Base-by-base conservation (phyloP, 2,329 filamentous ascomycete genomes). In the Simplicillium sp. region DNA sequence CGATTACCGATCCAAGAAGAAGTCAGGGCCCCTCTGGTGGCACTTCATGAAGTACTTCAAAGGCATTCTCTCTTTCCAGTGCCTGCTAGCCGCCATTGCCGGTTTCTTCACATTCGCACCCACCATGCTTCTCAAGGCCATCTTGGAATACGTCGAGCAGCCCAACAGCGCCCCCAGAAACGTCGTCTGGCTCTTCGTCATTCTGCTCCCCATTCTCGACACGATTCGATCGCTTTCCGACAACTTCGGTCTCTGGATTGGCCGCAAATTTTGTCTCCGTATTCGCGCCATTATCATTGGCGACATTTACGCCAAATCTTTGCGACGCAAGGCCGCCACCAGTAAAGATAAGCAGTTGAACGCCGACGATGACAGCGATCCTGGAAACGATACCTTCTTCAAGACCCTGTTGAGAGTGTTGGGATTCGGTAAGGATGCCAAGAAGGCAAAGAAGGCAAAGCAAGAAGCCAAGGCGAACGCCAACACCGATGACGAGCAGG, bases 181-280 rank as follows among this genome's bases (percentile, higher is more conserved):
- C 57, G 88, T 95, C 14, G 81, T 94, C 16, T 98, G 92, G 92
- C 79, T 98, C 38, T 95, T 90, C 53, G 92, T 97, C 36, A 87
- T 94, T 36, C 71, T 95, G 2, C 76, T 98, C 7, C 90, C 94
- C 33, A 71, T 88, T 33, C 83, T 89, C 7, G 88, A 92, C 44
- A 73, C 85, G 33, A 66, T 92, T 17, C 84, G 88, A 44, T 92
- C 90, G 5, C 70, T 94, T 16, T 81, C 81, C 28, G 87, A 92
- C 60, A 86, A 84, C 15, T 85, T 92, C 59, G 86, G 87, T 8
- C 71, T 98, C 0, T 98, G 87, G 85, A 84, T 94, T 44, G 92
- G 92, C 13, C 83, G 92, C 42, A 95, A 88, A 61, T 85, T 97
- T 46, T 96, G 89, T 62, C 90, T 98, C 52, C 83, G 87, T 46